These are phyloP conservation scores for Acer negundo DNA, from an alignment of 345 rosid genomes.

Conservation along the genomic window DNA sequence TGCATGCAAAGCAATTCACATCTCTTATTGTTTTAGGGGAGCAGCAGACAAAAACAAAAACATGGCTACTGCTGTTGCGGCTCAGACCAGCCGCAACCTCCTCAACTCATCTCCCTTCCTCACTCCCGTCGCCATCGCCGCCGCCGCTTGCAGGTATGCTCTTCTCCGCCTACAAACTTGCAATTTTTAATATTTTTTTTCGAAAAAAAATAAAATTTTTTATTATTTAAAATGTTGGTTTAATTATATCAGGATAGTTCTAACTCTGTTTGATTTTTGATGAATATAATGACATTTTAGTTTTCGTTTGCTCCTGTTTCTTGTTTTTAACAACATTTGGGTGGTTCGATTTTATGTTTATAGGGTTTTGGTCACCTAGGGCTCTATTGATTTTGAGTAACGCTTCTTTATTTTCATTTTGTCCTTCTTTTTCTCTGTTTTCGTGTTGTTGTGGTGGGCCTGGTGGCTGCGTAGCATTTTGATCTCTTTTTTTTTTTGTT, in stretches of 20 bases:
- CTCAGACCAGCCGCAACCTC: conserved; percentile 7
- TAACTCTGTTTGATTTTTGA: background rate
- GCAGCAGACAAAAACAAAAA: too few species aligned
- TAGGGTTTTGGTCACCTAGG: background rate
- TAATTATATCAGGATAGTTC: background rate
- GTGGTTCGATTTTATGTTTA: background rate
- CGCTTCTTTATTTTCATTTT: background rate
- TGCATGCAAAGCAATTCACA: conserved; percentile 14
- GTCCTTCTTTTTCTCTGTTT: background rate
- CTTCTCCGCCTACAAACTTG: background rate
- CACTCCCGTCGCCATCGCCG: background rate
- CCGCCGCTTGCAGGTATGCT: conserved; percentile 11
- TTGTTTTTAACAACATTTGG: background rate
- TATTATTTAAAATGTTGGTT: background rate
- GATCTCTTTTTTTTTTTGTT: background rate
- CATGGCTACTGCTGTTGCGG: conserved; percentile 10
- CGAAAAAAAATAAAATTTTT: too few species aligned
- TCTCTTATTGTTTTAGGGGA: too few species aligned
- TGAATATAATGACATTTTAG: background rate
- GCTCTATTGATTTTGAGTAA: background rate
- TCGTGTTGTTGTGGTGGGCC: background rate
- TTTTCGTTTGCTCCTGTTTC: background rate
- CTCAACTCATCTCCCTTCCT: conserved; percentile 6
- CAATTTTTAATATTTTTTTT: too few species aligned
- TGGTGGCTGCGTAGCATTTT: background rate